These are phyloP conservation scores for Salvia splendens DNA, from an alignment of 257 asterid genomes.

Conservation along the genomic window DNA sequence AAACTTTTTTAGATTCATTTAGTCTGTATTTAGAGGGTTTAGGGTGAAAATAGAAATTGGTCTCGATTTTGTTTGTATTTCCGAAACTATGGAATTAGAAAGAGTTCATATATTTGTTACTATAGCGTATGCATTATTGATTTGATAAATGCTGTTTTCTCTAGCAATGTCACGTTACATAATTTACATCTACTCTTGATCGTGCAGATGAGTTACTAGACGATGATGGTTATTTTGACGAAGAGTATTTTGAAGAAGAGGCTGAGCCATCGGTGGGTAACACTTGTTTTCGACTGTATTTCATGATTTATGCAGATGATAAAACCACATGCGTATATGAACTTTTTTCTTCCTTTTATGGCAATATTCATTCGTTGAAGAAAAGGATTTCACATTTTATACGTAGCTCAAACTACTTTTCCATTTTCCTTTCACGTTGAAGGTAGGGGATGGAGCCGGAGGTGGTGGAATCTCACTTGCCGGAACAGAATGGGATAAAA, in stretches of 20 bases:
- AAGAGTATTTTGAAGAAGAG: conserved; percentile 70
- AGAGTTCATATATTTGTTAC: not conserved
- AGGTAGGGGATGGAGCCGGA: conserved; percentile 91
- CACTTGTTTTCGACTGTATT: not conserved
- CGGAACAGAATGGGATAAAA: conserved; percentile 79
- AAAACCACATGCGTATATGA: not conserved
- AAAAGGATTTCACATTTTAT: not conserved
- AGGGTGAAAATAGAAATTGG: too few species aligned
- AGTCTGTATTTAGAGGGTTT: not conserved
- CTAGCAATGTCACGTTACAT: not conserved
- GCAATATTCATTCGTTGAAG: not conserved
- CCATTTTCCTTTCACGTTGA: conserved; percentile 22
- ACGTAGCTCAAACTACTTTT: not conserved
- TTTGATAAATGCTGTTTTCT: conserved; percentile 8
- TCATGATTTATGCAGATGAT: not conserved
- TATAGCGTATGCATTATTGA: not conserved
- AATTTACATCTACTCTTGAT: not conserved
- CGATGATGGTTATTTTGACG: conserved; percentile 55
- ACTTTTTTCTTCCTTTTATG: not conserved
- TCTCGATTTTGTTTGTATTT: conserved; percentile 1
- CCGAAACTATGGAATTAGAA: not conserved
- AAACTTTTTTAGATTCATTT: not conserved
- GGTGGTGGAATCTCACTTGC: conserved; percentile 86
- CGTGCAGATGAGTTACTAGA: conserved; percentile 52
- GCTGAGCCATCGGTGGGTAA: conserved; percentile 57